Conservation (phyloP, 1,284 basidiomycete genomes). For the Coriolopsis trogii region DNA sequence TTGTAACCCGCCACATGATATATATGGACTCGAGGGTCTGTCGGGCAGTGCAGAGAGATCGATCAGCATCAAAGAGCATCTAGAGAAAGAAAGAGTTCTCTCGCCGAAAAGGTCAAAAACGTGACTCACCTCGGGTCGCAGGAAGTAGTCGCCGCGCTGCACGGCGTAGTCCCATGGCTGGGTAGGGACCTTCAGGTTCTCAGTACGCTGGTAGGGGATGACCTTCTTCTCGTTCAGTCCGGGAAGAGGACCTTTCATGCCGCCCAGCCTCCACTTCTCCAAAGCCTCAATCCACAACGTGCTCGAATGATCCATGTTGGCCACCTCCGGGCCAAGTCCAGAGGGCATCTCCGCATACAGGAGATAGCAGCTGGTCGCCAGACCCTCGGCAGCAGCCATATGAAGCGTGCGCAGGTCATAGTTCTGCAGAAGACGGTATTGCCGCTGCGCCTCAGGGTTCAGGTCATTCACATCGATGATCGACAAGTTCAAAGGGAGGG, state of each 20-base stretch:
- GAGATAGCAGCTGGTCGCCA: conserved; percentile 68
- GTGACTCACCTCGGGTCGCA: conserved; percentile 69
- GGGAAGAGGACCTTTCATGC: conserved; percentile 48
- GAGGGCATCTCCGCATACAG: conserved; percentile 64
- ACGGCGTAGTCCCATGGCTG: conserved; percentile 36
- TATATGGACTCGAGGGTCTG: conserved; percentile 73
- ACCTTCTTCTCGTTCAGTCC: conserved; percentile 50
- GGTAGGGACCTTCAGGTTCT: conserved; percentile 28
- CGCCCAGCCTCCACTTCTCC: conserved; percentile 48
- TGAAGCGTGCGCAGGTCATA: conserved; percentile 57
- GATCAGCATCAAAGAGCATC: neutral
- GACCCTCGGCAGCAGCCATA: conserved; percentile 65
- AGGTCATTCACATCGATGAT: conserved; percentile 47
- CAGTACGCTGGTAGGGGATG: conserved; percentile 20
- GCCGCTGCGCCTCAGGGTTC: conserved; percentile 27
- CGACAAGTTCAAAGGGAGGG: conserved; percentile 60
- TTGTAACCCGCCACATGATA: conserved; percentile 69
- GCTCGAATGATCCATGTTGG: conserved; percentile 40
- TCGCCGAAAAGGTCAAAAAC: neutral
- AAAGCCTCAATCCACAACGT: conserved; percentile 56
- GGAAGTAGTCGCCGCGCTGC: conserved; percentile 48
- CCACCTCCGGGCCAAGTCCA: conserved; percentile 64
- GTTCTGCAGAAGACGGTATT: conserved; percentile 25
- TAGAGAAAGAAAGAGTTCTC: neutral
- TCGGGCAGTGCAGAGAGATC: neutral